These are phyloP conservation scores for Pseudodiploospora longispora DNA, from an alignment of 2,329 filamentous ascomycete genomes.

Conservation along the genomic window DNA sequence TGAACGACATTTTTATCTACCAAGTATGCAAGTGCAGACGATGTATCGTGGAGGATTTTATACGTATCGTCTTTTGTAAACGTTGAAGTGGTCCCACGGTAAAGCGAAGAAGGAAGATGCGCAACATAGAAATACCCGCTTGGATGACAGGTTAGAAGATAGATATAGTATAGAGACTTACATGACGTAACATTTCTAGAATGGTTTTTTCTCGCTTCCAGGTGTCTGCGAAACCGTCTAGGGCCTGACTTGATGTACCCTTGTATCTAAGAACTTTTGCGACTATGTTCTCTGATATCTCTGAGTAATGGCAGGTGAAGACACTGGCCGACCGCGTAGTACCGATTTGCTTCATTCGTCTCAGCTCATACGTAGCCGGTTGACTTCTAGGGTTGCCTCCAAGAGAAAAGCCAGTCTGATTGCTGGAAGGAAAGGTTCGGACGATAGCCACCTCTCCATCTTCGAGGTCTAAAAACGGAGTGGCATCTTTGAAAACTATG, in stretches of 20 bases:
- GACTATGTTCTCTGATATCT: not conserved
- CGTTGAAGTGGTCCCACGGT: not conserved
- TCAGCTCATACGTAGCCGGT: not conserved
- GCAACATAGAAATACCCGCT: not conserved
- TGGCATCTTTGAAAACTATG: not conserved
- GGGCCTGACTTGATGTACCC: not conserved
- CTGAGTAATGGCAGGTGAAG: slow-evolving; percentile 1
- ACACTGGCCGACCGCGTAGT: not conserved
- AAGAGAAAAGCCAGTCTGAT: not conserved
- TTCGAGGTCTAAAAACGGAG: slow-evolving; percentile 1
- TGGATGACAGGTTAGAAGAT: not conserved
- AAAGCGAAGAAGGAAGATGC: not conserved
- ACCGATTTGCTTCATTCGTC: not conserved
- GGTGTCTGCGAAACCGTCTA: not conserved
- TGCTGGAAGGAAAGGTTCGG: not conserved
- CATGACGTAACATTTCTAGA: slow-evolving; percentile 1
- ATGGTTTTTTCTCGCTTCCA: slow-evolving; percentile 1
- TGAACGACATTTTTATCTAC: slow-evolving; percentile 4
- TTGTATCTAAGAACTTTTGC: slow-evolving; percentile 2
- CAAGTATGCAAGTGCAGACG: slow-evolving; percentile 12
- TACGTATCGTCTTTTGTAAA: too few relatives aligned
- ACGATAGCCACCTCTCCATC: not conserved
- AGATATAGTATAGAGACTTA: not conserved
- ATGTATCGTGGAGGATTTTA: slow-evolving; percentile 9
- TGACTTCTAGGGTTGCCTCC: not conserved